These are phyloP conservation scores for Meripilus lineatus DNA, from an alignment of 1,284 basidiomycete genomes.

Conservation along the genomic window DNA sequence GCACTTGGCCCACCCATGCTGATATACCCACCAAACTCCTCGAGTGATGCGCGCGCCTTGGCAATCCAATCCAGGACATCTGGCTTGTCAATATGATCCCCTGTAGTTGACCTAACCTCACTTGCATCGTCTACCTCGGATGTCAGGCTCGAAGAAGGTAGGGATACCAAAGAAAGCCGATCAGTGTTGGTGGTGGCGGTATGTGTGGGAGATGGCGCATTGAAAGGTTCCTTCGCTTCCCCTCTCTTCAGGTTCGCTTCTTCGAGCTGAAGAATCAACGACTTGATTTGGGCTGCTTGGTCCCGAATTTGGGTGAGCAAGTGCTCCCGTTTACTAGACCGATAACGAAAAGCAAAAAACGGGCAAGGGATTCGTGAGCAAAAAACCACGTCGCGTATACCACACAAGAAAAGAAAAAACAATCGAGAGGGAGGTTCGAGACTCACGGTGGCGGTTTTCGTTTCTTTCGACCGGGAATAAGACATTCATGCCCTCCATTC, in stretches of 20 bases:
- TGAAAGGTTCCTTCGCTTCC: constrained; percentile 12
- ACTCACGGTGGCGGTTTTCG: constrained; percentile 71
- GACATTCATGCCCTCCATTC: constrained; percentile 62
- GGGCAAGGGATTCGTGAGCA: background rate
- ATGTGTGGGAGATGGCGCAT: constrained; percentile 16
- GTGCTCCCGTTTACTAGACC: constrained; percentile 63
- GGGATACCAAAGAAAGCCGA: constrained; percentile 15
- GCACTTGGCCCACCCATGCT: constrained; percentile 50
- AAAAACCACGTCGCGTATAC: constrained; percentile 7
- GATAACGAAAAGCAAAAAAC: background rate
- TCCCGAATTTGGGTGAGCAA: constrained; percentile 67
- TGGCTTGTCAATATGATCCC: constrained; percentile 23
- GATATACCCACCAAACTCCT: constrained; percentile 61
- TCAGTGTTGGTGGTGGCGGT: constrained; percentile 15
- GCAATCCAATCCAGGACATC: constrained; percentile 68
- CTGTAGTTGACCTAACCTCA: constrained; percentile 9
- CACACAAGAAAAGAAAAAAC: too few relatives aligned
- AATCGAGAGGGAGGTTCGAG: background rate
- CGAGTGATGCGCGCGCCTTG: constrained; percentile 60
- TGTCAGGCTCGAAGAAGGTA: constrained; percentile 16
- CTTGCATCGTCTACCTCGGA: constrained; percentile 20
- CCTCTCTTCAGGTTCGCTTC: constrained; percentile 23
- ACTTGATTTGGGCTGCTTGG: constrained; percentile 64
- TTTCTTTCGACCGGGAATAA: constrained; percentile 72
- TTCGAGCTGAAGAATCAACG: constrained; percentile 63